Conservation (phyloP, 441 rosid species). For the Eruca vesicaria region DNA sequence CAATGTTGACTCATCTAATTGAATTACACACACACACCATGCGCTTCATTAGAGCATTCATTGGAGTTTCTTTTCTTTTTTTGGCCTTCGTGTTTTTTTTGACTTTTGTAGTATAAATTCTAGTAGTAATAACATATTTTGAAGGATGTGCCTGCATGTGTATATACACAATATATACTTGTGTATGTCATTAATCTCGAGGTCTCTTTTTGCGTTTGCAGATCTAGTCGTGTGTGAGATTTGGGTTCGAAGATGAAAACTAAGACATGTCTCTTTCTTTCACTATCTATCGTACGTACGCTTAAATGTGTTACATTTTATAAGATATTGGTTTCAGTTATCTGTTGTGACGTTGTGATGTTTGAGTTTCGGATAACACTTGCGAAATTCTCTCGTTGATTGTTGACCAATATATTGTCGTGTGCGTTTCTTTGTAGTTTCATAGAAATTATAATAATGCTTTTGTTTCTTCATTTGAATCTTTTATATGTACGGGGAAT, state of each 20-base stretch:
- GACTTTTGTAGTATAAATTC: conserved; percentile 33
- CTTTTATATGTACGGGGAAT: neutral
- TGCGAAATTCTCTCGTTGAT: conserved; percentile 24
- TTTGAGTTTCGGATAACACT: conserved; percentile 26
- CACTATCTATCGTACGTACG: conserved; percentile 27
- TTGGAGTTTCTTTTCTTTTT: conserved; percentile 16
- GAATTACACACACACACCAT: conserved; percentile 28
- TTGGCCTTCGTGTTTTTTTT: conserved; percentile 37
- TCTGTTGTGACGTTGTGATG: conserved; percentile 27
- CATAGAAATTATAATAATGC: neutral
- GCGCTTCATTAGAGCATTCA: conserved; percentile 31
- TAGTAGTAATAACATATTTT: neutral
- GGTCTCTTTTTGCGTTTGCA: conserved; percentile 42
- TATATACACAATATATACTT: conserved; percentile 2
- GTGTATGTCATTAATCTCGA: conserved; percentile 10
- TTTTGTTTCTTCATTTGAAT: conserved; percentile 11
- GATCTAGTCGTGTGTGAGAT: conserved; percentile 53
- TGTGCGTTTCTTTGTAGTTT: conserved; percentile 21
- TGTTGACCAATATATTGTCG: conserved; percentile 11
- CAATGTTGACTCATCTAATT: conserved; percentile 34
- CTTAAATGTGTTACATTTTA: conserved; percentile 23
- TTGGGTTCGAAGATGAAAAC: conserved; percentile 25
- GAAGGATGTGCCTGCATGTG: conserved; percentile 35
- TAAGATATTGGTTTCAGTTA: conserved; percentile 28
- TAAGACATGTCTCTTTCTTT: conserved; percentile 21